A percentile compares a stretch with the other conserved stretches of the same genome.
phyloP scores from a whole-genome alignment of 2,329 filamentous ascomycete species.

The Davidsoniella australis region DNA sequence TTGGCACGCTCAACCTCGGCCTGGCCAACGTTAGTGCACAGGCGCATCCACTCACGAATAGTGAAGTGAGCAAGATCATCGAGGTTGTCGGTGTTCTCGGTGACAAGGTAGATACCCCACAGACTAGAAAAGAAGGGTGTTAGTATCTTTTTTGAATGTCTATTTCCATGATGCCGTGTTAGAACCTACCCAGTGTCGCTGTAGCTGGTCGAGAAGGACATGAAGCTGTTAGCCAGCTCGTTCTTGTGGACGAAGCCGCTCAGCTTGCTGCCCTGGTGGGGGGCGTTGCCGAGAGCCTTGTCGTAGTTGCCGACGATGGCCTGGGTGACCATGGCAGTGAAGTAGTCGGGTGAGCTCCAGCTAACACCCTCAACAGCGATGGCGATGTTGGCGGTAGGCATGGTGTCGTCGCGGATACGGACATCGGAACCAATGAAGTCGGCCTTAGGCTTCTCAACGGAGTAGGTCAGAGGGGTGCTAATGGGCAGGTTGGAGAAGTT shows the following conservation, averaged over 20 bases:
- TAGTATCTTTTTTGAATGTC: not conserved
- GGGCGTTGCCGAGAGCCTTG: slow-evolving; percentile 92
- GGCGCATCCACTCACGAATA: slow-evolving; percentile 92
- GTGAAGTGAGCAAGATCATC: slow-evolving; percentile 98
- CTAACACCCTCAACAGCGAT: slow-evolving; percentile 98
- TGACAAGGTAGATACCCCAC: slow-evolving; percentile 98
- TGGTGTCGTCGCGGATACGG: slow-evolving; percentile 86
- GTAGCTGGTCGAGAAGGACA: slow-evolving; percentile 99
- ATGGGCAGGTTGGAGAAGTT: slow-evolving; percentile 70
- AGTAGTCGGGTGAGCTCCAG: slow-evolving; percentile 99
- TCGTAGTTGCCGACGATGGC: slow-evolving; percentile 99
- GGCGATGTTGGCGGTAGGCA: slow-evolving; percentile 92
- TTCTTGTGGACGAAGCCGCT: slow-evolving; percentile 88
- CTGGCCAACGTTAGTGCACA: slow-evolving; percentile 73
- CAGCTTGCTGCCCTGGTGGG: slow-evolving; percentile 96
- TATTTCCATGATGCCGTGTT: not conserved
- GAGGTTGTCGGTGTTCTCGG: slow-evolving; percentile 69
- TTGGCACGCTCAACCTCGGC: slow-evolving; percentile 96
- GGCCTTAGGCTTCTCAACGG: slow-evolving; percentile 71
- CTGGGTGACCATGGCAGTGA: slow-evolving; percentile 92
- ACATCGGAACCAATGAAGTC: slow-evolving; percentile 96
- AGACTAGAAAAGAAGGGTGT: slow-evolving; percentile 40
- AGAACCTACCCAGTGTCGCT: slow-evolving; percentile 81
- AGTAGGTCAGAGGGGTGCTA: slow-evolving; percentile 56
- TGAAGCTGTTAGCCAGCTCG: slow-evolving; percentile 97